Conservation (phyloP, 208 protist genomes). For the Paratrypanosoma confusum region DNA sequence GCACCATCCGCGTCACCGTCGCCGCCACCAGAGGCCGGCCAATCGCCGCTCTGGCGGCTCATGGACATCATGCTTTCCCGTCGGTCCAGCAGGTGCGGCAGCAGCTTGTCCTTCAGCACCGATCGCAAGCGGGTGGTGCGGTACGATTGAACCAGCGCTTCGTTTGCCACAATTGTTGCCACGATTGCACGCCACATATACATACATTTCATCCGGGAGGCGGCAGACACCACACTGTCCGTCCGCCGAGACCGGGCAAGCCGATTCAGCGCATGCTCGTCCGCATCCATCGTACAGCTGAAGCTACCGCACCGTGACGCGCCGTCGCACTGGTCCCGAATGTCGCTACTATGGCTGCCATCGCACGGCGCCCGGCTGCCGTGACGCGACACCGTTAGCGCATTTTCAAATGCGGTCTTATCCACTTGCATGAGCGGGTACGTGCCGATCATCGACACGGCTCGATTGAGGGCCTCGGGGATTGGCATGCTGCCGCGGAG, state of each 20-base stretch:
- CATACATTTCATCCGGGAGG: slow-evolving; percentile 53
- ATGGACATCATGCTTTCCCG: too few relatives aligned
- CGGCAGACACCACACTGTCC: slow-evolving; percentile 34
- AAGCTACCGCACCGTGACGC: neutral
- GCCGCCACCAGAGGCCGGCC: too few relatives aligned
- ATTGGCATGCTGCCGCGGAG: too few relatives aligned
- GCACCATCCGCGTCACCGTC: slow-evolving; percentile 1
- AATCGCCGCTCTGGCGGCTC: too few relatives aligned
- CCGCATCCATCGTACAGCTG: neutral
- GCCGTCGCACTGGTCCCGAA: neutral
- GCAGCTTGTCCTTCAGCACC: slow-evolving; percentile 43
- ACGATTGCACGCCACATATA: slow-evolving; percentile 69
- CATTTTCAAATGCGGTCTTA: slow-evolving; percentile 69
- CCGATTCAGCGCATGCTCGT: neutral
- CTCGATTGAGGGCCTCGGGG: slow-evolving; percentile 19
- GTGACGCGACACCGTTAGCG: slow-evolving; percentile 11
- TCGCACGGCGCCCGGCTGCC: slow-evolving; percentile 4
- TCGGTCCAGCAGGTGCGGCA: slow-evolving; percentile 48
- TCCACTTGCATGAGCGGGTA: slow-evolving; percentile 66
- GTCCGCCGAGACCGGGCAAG: neutral
- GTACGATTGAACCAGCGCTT: slow-evolving; percentile 27
- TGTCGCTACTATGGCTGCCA: slow-evolving; percentile 3
- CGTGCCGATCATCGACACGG: slow-evolving; percentile 44
- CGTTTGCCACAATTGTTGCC: slow-evolving; percentile 20
- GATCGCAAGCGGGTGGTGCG: slow-evolving; percentile 35